Evolutionary conservation across 177 flowering plant species (phyloP), one percentile per base, ranked within the genome.

Genomic region (Tripterygium wilfordii): DNA sequence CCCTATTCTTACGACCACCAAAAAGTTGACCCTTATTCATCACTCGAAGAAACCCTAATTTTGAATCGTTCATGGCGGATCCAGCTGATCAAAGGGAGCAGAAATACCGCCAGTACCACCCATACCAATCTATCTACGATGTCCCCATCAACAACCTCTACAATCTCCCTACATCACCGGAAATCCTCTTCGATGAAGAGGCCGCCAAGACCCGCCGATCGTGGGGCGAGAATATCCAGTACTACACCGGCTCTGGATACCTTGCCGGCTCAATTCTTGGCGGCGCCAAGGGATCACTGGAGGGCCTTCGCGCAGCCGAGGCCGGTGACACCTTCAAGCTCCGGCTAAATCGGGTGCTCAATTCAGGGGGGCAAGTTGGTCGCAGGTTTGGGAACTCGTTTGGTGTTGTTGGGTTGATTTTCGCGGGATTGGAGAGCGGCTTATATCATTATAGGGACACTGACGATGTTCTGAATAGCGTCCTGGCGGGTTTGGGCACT

Each of bases 401-500:
- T 10, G 96, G 96, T 8, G 54, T 82, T 13, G 31, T 88, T 19
- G 95, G 97, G 8, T 49, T 89, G 61, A 70, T 89, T 21, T 89
- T 58, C 41, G 86, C 88, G 2, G 96, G 88, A 27, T 19, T 87
- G 48, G 97, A 87, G 66, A 82, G 90, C 30, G 82, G 71, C 19
- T 32, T 80, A 18, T 52, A 63, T 1, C 50, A 63, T 16, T 14
- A 36, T 10, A 74, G 83, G 37, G 96, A 63, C 3, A 30, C 61
- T 2, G 96, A 82, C 56, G 96, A 87, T 66, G 25, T 70, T 29
- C 14, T 68, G 23, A 87, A 68, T 21, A 80, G 75, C 24, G 75
- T 80, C n/a, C 23, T 62, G 23, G 97, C 96, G 33, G 97, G 97
- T 14, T 50, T 87, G 53, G 90, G 85, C 17, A 84, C 96, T 1